These are phyloP conservation scores for Penicillium bialowiezense DNA, from an alignment of 495 filamentous ascomycete genomes.

Conservation along the genomic window DNA sequence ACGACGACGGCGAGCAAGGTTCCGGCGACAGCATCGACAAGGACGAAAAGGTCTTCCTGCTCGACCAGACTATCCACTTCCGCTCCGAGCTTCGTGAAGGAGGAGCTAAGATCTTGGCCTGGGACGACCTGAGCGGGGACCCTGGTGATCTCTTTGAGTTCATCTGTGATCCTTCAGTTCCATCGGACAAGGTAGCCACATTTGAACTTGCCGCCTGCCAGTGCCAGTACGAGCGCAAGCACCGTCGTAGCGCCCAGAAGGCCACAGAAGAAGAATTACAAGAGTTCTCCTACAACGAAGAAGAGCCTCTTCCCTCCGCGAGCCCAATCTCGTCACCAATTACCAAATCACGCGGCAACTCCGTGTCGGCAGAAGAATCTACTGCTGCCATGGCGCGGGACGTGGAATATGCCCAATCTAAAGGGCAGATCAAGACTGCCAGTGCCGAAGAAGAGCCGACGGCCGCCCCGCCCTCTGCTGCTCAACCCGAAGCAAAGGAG, in stretches of 20 bases:
- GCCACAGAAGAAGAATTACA: conserved; percentile 79
- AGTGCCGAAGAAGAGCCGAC: conserved; percentile 27
- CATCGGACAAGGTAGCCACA: conserved; percentile 65
- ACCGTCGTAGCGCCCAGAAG: conserved; percentile 69
- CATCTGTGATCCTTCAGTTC: conserved; percentile 75
- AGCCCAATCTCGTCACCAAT: conserved; percentile 71
- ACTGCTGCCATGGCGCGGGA: conserved; percentile 44
- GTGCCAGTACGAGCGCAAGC: conserved; percentile 97
- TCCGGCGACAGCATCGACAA: conserved; percentile 67
- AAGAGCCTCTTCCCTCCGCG: conserved; percentile 76
- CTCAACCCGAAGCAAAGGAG: conserved; percentile 67
- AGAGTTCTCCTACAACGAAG: conserved; percentile 76
- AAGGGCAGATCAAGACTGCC: conserved; percentile 35
- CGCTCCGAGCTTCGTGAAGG: conserved; percentile 75
- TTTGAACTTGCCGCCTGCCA: conserved; percentile 84
- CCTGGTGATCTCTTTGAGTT: conserved; percentile 93
- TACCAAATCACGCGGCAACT: conserved; percentile 37
- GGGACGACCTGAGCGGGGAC: conserved; percentile 93
- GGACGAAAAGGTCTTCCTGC: conserved; percentile 95
- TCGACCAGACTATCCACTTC: conserved; percentile 89
- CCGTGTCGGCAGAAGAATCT: conserved; percentile 33
- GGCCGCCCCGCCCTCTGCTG: conserved; percentile 53
- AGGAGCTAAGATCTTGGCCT: conserved; percentile 80
- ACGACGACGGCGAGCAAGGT: conserved; percentile 80
- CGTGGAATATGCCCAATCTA: conserved; percentile 43